Evolutionary conservation across 2,329 filamentous ascomycete species (phyloP), one percentile per base, ranked within the genome.

Genomic region (Venturia carpophila): DNA sequence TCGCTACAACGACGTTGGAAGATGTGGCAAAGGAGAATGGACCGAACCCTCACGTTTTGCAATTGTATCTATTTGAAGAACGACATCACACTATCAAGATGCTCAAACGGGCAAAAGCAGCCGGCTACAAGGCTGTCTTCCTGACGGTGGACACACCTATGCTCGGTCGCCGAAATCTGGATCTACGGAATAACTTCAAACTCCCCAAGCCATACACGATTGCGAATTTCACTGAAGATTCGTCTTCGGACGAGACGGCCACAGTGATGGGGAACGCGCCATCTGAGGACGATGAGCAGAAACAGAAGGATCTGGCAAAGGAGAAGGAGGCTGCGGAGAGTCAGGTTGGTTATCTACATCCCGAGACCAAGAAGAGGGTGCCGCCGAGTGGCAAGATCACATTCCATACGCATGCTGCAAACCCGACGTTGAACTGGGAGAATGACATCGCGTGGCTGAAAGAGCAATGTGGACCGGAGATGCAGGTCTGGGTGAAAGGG

Each of bases 391-490:
- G 73, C 71, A 60, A 70, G 73, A 2, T 73, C 73, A 69, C 73
- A 76, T 62, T 68, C 73, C 68, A 68, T 70, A 60, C 69, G 72
- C 67, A 68, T 78, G 89, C 84, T 68, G 92, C 93, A 68, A 97
- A 92, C 1, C 91, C 92, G 10, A 83, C 88, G 69, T 78, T 97
- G 67, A 96, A 90, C 0, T 97, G 93, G 93, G 84, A 87, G 72
- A 83, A 84, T 0, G 77, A 75, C 0, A 74, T 82, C 1, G 77
- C 92, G 1, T 99, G 92, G 92, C 96, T 99, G 80, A 73, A 80
- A 86, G 71, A 85, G 84, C 71, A 90, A 97, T 73, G 97, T 94
- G 42, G 86, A 86, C 68, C 96, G 9, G 72, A 73, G 69, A 67
- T 62, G 60, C 60, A 62, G n/a, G 60, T 63, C 7, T 63, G 62